Conservation (phyloP, 2,329 filamentous ascomycete species). For the Dendryphion nanum region DNA sequence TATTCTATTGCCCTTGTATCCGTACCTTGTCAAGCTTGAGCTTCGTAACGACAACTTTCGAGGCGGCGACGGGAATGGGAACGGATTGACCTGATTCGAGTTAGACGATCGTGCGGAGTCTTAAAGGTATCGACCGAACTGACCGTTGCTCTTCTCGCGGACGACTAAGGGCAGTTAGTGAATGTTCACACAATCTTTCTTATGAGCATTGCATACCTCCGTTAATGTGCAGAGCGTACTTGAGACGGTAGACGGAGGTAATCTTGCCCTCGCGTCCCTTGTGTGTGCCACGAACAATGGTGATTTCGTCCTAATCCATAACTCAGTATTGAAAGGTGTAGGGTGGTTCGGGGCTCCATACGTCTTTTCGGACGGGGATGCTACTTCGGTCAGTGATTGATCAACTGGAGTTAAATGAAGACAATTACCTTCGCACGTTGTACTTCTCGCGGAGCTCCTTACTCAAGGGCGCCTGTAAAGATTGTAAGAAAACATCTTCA, state of each 20-base stretch:
- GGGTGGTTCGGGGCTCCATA: conserved; percentile 18
- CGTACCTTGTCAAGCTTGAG: conserved; percentile 85
- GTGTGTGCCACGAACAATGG: conserved; percentile 86
- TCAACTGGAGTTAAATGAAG: conserved; percentile 35
- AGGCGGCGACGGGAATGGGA: conserved; percentile 89
- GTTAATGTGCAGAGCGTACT: conserved; percentile 97
- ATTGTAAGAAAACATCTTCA: conserved; percentile 31
- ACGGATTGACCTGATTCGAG: conserved; percentile 69
- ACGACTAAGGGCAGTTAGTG: conserved; percentile 55
- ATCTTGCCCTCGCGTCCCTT: conserved; percentile 99
- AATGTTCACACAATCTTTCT: too few species aligned
- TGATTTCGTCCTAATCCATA: conserved; percentile 67
- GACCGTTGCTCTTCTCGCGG: conserved; percentile 89
- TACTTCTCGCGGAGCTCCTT: conserved; percentile 98
- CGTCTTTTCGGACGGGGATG: conserved; percentile 94
- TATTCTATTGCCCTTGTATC: not conserved
- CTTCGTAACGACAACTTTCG: conserved; percentile 98
- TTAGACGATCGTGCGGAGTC: too few species aligned
- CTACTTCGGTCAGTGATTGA: conserved; percentile 11
- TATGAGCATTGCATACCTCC: conserved; percentile 50
- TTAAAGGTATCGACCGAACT: too few species aligned
- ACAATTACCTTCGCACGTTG: conserved; percentile 86
- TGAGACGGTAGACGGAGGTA: conserved; percentile 75
- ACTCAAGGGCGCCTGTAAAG: conserved; percentile 39
- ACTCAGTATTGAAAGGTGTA: conserved; percentile 24